These are phyloP conservation scores for Lodderomyces metapsilosis DNA, from an alignment of 1,139 yeast genomes.

Conservation along the genomic window DNA sequence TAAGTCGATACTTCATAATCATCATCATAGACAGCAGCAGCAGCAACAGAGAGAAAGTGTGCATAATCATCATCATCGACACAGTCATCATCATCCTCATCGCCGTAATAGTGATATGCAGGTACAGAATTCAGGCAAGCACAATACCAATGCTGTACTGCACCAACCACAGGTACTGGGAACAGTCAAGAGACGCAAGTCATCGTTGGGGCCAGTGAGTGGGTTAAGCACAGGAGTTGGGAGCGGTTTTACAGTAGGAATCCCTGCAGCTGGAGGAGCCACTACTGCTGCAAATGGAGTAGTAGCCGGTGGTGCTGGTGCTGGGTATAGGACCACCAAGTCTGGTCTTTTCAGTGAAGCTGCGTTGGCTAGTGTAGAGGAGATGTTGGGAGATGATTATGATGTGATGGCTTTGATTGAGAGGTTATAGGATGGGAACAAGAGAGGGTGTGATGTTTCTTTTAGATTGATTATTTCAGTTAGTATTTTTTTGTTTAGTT, in stretches of 20 bases:
- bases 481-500: too few relatives aligned
- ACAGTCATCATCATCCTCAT: slow-evolving; percentile 4
- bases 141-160: neutral
- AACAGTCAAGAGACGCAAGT: slow-evolving; percentile 1
- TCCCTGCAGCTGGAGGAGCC: neutral
- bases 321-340: slow-evolving; percentile 66
- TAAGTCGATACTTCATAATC: slow-evolving; percentile 52
- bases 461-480: too few relatives aligned
- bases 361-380: slow-evolving; percentile 70
- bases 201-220: neutral
- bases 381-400: slow-evolving; percentile 47
- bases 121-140: slow-evolving; percentile 3
- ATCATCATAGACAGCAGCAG: slow-evolving; percentile 12
- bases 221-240: too few relatives aligned
- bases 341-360: slow-evolving; percentile 74
- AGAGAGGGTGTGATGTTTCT: too few relatives aligned
- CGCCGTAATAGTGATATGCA: slow-evolving; percentile 1
- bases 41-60: slow-evolving; percentile 17
- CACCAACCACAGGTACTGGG: neutral
- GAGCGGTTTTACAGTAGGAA: too few relatives aligned
- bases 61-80: slow-evolving; percentile 9
- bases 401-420: slow-evolving; percentile 47
- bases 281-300: neutral
- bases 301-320: slow-evolving; percentile 29
- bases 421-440: slow-evolving; percentile 27